Conservation (phyloP, 805 yeast species). For the Sugiyamaella marilandica region DNA sequence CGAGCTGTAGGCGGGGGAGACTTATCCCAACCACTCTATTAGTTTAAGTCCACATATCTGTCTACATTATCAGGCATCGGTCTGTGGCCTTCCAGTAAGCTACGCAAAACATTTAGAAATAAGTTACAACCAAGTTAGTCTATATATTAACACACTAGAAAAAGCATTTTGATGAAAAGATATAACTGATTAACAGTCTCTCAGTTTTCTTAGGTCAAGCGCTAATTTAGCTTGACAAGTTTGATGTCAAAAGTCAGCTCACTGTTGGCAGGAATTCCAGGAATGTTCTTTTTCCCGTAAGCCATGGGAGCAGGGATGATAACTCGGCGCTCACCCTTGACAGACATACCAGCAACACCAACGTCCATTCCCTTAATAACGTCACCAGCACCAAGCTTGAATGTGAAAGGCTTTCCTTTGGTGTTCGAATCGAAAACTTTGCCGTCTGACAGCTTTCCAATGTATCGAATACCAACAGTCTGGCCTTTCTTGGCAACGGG, state of each 20-base stretch:
- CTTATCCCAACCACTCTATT: no score
- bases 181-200: background rate
- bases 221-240: slow-evolving; percentile 79
- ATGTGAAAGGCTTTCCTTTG: slow-evolving; percentile 90
- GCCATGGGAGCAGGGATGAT: slow-evolving; percentile 95
- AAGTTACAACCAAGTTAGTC: background rate
- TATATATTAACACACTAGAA: background rate
- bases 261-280: slow-evolving; percentile 97
- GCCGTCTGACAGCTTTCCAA: slow-evolving; percentile 96
- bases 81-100: no score
- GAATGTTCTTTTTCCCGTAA: slow-evolving; percentile 88
- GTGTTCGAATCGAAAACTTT: slow-evolving; percentile 96
- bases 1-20: no score
- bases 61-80: no score
- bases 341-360: slow-evolving; percentile 98
- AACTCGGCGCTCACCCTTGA: slow-evolving; percentile 98
- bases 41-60: no score
- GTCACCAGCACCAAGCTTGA: slow-evolving; percentile 93
- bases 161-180: background rate
- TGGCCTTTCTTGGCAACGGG: slow-evolving; percentile 81
- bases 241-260: slow-evolving; percentile 95
- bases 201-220: no score
- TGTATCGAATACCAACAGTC: slow-evolving; percentile 93
- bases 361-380: slow-evolving; percentile 98
- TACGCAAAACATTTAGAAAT: no score